phyloP scores from a whole-genome alignment of 202 grass and related monocot species.

The Panicum hallii region DNA sequence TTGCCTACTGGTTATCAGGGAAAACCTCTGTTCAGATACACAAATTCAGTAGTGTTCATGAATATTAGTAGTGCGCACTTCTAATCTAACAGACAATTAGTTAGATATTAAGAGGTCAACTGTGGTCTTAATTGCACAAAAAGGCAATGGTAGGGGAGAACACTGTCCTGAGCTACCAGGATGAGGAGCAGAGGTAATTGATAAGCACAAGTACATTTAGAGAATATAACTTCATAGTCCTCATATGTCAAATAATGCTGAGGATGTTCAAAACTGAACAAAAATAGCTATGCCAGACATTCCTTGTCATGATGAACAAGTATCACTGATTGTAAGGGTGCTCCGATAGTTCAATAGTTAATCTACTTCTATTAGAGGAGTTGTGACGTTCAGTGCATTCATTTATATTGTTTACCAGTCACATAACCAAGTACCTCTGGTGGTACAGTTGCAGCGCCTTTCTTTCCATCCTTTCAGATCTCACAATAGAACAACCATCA shows the following conservation, averaged over 20 bases:
- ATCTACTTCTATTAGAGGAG: slow-evolving; percentile 30
- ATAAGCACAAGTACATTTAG: not conserved
- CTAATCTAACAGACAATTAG: not conserved
- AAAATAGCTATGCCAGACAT: slow-evolving; percentile 26
- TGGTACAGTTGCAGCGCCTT: slow-evolving; percentile 73
- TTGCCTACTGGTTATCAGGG: slow-evolving; percentile 2
- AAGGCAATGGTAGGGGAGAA: not conserved
- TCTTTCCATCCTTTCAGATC: slow-evolving; percentile 91
- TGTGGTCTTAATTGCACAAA: slow-evolving; percentile 8
- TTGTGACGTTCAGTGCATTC: slow-evolving; percentile 2
- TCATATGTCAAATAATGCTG: slow-evolving; percentile 21
- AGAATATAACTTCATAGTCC: slow-evolving; percentile 11
- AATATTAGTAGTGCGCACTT: slow-evolving; percentile 1
- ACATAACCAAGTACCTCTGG: slow-evolving; percentile 68
- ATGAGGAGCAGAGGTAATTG: not conserved
- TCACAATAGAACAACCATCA: slow-evolving; percentile 73
- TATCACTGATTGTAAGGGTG: slow-evolving; percentile 6
- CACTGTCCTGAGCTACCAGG: not conserved
- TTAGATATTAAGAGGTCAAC: not conserved
- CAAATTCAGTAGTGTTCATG: not conserved
- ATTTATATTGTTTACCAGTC: not conserved
- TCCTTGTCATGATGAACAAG: not conserved
- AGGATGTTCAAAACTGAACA: slow-evolving; percentile 7
- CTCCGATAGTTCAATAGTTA: slow-evolving; percentile 23
- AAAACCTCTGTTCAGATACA: slow-evolving; percentile 6